phyloP scores from a whole-genome alignment of 2,329 filamentous ascomycete species.

The Verticillium klebahnii region DNA sequence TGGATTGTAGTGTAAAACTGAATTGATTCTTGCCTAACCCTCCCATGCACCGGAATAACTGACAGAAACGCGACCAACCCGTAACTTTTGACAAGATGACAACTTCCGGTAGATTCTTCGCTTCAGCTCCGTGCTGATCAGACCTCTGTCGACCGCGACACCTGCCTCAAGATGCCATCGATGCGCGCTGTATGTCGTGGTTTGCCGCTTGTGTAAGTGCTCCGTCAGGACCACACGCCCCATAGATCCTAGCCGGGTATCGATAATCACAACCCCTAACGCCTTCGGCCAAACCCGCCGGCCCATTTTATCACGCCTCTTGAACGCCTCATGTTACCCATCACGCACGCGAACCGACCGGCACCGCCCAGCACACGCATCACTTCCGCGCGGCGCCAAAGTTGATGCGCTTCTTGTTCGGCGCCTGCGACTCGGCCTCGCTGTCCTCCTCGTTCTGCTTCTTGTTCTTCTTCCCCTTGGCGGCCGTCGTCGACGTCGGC shows the following conservation, averaged over 20 bases:
- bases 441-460: slow-evolving; percentile 49
- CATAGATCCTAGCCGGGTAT: neutral
- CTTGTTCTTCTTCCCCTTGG: slow-evolving; percentile 47
- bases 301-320: neutral
- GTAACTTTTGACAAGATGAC: no score
- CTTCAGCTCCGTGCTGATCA: no score
- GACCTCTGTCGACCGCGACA: no score
- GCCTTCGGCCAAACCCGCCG: neutral
- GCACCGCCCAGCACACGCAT: neutral
- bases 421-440: slow-evolving; percentile 50
- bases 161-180: no score
- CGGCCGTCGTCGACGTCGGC: slow-evolving; percentile 46
- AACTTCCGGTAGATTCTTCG: no score
- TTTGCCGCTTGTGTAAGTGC: no score
- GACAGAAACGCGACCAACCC: no score
- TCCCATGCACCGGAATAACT: no score
- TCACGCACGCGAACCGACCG: neutral
- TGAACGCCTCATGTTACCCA: neutral
- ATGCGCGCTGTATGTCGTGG: no score
- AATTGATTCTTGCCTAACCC: no score
- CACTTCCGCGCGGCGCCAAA: slow-evolving; percentile 52
- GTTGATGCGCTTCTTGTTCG: slow-evolving; percentile 53
- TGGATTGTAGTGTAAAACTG: no score
- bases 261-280: neutral
- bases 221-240: neutral